Conservation (phyloP, 2,329 filamentous ascomycete genomes). For the Diplodia intermedia region DNA sequence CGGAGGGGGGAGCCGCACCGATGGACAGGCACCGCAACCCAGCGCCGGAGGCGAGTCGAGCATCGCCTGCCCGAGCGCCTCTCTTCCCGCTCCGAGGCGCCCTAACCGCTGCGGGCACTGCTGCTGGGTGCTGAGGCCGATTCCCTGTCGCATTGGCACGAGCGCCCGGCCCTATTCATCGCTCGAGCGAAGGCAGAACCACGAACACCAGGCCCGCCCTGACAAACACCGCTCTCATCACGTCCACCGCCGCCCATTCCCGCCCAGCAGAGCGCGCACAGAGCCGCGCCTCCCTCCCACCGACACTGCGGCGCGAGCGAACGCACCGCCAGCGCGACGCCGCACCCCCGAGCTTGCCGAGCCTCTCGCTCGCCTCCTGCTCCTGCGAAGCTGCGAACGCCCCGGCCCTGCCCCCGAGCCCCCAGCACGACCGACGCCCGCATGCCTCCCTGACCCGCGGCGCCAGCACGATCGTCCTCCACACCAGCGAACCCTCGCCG, state of each 20-base stretch:
- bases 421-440: constrained; percentile 24
- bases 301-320: constrained; percentile 1
- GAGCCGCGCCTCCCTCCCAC: constrained; percentile 21
- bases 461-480: constrained; percentile 22
- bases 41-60: constrained; percentile 8
- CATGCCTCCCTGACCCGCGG: constrained; percentile 30
- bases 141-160: constrained; percentile 17
- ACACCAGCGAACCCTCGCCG: constrained; percentile 10
- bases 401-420: constrained; percentile 15
- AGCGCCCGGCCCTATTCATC: constrained; percentile 30
- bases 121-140: not conserved
- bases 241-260: constrained; percentile 12
- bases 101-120: constrained; percentile 17
- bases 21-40: constrained; percentile 19
- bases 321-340: not conserved
- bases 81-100: constrained; percentile 26
- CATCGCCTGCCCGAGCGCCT: constrained; percentile 19
- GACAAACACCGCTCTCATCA: constrained; percentile 24
- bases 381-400: constrained; percentile 27
- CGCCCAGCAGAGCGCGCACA: constrained; percentile 1
- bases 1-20: constrained; percentile 11
- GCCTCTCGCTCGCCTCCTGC: constrained; percentile 21
- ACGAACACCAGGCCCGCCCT: constrained; percentile 28
- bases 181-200: constrained; percentile 25
- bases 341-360: not conserved